Conservation (phyloP, 148 eudicot genomes). For the Gaultheria prostrata region DNA sequence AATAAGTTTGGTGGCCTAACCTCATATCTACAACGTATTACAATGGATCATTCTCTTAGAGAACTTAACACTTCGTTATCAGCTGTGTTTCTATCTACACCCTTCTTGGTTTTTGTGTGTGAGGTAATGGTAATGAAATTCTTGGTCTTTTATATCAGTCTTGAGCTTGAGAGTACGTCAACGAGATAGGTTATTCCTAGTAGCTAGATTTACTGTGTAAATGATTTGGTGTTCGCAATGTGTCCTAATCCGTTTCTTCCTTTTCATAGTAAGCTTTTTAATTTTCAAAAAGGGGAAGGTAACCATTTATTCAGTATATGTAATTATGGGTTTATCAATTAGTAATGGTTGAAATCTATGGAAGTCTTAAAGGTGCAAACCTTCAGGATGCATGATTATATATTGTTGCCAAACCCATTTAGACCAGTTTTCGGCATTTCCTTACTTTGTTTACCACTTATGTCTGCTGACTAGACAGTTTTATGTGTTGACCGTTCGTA, state of each 20-base stretch:
- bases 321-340: background rate
- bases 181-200: background rate
- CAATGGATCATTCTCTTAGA: background rate
- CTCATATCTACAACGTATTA: background rate
- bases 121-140: background rate
- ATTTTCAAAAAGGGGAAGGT: background rate
- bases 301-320: background rate
- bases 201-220: background rate
- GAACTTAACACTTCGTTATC: background rate
- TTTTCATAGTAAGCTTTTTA: background rate
- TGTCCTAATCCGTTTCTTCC: background rate
- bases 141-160: background rate
- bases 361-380: background rate
- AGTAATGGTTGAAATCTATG: background rate
- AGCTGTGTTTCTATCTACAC: background rate
- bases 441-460: background rate
- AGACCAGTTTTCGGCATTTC: background rate
- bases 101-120: background rate
- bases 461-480: background rate
- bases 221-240: background rate
- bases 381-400: background rate
- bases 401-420: background rate
- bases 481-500: background rate
- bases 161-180: background rate
- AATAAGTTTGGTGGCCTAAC: background rate